These are phyloP conservation scores for Geranium rotundifolium DNA, from an alignment of 345 rosid genomes.

Conservation along the genomic window DNA sequence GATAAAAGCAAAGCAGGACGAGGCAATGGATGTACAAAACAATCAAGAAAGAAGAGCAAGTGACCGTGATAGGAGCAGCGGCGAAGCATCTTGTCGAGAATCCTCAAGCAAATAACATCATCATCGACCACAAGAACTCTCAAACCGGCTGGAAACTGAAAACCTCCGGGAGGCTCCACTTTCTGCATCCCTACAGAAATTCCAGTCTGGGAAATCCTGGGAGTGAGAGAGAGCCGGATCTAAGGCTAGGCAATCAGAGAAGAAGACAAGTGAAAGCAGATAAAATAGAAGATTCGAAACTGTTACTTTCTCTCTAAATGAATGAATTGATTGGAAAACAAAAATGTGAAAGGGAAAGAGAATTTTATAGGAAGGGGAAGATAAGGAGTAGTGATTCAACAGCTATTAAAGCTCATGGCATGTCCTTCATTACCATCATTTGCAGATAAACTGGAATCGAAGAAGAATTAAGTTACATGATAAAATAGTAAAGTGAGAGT, in stretches of 20 bases:
- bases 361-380: neutral
- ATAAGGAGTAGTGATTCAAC: neutral
- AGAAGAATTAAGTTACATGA: too few relatives aligned
- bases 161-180: constrained; percentile 14
- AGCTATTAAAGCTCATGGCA: neutral
- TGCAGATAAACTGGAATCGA: too few relatives aligned
- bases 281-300: neutral
- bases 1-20: too few relatives aligned
- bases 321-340: neutral
- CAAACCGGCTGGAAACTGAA: constrained; percentile 60
- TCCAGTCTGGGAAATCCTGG: neutral
- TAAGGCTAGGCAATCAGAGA: too few relatives aligned
- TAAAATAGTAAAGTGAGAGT: too few relatives aligned
- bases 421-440: neutral
- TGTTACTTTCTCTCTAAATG: neutral
- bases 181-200: constrained; percentile 25
- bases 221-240: neutral
- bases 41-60: neutral
- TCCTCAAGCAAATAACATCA: constrained; percentile 47
- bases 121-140: constrained; percentile 79
- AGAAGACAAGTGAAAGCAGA: neutral
- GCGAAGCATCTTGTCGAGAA: constrained; percentile 61
- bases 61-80: constrained; percentile 51
- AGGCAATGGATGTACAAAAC: neutral
- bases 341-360: neutral